Evolutionary conservation across 345 rosid species (phyloP).

Genomic region (Eucalyptus polyanthemos): DNA sequence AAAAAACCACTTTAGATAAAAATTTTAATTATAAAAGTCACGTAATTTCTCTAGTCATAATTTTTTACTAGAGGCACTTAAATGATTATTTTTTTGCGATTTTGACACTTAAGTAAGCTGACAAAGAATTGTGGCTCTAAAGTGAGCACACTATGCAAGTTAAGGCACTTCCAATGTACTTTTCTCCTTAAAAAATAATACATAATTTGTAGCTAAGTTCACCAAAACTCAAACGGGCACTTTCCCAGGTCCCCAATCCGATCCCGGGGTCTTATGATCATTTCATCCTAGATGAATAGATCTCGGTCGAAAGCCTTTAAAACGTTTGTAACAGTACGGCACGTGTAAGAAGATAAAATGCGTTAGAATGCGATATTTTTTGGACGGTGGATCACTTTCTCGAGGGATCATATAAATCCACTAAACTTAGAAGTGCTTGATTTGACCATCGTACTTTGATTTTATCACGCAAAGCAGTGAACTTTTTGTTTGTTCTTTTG

Average conservation of each 20-base stretch:
- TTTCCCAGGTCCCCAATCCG: neutral
- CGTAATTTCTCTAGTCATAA: accelerated
- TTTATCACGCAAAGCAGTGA: neutral
- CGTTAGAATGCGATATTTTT: neutral
- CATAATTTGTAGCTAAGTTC: neutral
- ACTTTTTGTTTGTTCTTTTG: neutral
- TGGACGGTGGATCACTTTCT: neutral
- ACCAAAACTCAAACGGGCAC: neutral
- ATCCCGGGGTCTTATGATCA: neutral
- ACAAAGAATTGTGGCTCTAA: no score
- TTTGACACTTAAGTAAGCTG: no score
- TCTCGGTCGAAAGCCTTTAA: neutral
- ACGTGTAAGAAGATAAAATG: neutral
- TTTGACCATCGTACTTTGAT: neutral
- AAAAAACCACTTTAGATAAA: no score
- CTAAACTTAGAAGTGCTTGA: neutral
- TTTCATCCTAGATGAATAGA: neutral
- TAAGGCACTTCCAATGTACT: no score
- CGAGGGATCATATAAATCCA: neutral
- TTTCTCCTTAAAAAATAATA: neutral
- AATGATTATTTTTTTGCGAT: no score
- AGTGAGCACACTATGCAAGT: no score
- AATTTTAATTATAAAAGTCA: no score
- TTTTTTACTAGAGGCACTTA: no score
- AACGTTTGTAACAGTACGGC: neutral